A percentile compares a stretch with the other conserved stretches of the same genome.
These are phyloP conservation scores for Orbilia oligospora DNA, from an alignment of 2,329 filamentous ascomycete species.

Conservation along the genomic window DNA sequence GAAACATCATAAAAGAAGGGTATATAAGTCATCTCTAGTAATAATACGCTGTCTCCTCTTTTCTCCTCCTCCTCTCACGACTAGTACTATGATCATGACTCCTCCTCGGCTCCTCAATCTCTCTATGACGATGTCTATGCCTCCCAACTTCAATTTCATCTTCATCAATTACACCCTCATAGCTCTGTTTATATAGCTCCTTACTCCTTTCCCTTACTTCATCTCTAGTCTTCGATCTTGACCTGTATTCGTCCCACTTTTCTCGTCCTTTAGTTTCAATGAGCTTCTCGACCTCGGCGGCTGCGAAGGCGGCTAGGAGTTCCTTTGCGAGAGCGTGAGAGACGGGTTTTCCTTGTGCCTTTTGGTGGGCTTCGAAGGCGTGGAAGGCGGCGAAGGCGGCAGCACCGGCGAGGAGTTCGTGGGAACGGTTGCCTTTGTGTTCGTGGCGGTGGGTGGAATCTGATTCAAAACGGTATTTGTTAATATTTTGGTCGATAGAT, in stretches of 20 bases:
- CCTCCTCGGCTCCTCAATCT: constrained; percentile 18
- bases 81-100: constrained; percentile 3
- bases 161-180: constrained; percentile 68
- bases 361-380: constrained; percentile 82
- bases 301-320: constrained; percentile 79
- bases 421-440: constrained; percentile 76
- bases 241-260: constrained; percentile 65
- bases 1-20: not conserved
- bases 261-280: constrained; percentile 78
- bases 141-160: constrained; percentile 64
- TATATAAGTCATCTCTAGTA: constrained; percentile 10
- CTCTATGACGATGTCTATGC: constrained; percentile 3
- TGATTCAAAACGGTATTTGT: not conserved
- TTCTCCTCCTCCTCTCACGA: constrained; percentile 22
- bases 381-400: constrained; percentile 86
- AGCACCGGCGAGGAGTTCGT: constrained; percentile 82
- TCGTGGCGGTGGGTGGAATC: constrained; percentile 18
- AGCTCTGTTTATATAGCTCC: constrained; percentile 76
- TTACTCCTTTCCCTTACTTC: constrained; percentile 74
- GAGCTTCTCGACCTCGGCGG: constrained; percentile 82
- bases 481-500: not conserved
- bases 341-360: constrained; percentile 78
- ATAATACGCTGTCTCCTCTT: constrained; percentile 16
- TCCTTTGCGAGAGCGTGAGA: constrained; percentile 84
- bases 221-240: constrained; percentile 69